Evolutionary conservation across 2,329 filamentous ascomycete genomes (phyloP).

Genomic region (Colletotrichum sansevieriae): DNA sequence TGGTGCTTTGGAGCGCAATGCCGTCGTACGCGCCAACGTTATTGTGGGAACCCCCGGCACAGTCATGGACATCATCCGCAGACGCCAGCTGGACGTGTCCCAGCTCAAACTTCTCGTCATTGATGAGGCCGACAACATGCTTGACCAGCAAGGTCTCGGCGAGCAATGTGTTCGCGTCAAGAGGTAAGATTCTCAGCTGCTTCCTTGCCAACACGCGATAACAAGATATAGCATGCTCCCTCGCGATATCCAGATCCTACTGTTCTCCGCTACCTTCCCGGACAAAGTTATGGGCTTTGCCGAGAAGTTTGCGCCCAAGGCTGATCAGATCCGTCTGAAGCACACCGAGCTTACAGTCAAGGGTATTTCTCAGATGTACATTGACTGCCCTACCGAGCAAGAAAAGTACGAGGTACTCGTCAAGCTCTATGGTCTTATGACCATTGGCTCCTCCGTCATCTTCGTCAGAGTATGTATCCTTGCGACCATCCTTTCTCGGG

Average conservation of each 20-base stretch:
- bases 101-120: conserved; percentile 87
- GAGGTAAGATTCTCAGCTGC: conserved; percentile 63
- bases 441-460: conserved; percentile 96
- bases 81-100: conserved; percentile 78
- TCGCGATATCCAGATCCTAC: conserved; percentile 82
- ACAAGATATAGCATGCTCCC: conserved; percentile 74
- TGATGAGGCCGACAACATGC: conserved; percentile 99
- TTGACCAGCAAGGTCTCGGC: conserved; percentile 93
- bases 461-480: conserved; percentile 82
- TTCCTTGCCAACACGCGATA: conserved; percentile 45
- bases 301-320: conserved; percentile 83
- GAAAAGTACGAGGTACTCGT: conserved; percentile 91
- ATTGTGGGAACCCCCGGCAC: conserved; percentile 96
- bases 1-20: conserved; percentile 76
- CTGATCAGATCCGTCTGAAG: conserved; percentile 88
- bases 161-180: conserved; percentile 96
- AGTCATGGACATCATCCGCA: conserved; percentile 86
- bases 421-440: conserved; percentile 95
- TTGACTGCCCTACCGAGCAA: conserved; percentile 86
- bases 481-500: no score
- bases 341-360: conserved; percentile 95
- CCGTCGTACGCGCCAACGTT: conserved; percentile 79
- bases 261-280: conserved; percentile 96
- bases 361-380: conserved; percentile 97
- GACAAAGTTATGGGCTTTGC: conserved; percentile 88